phyloP scores from a whole-genome alignment of 306 rosid species.

The Vachellia pachyceras region DNA sequence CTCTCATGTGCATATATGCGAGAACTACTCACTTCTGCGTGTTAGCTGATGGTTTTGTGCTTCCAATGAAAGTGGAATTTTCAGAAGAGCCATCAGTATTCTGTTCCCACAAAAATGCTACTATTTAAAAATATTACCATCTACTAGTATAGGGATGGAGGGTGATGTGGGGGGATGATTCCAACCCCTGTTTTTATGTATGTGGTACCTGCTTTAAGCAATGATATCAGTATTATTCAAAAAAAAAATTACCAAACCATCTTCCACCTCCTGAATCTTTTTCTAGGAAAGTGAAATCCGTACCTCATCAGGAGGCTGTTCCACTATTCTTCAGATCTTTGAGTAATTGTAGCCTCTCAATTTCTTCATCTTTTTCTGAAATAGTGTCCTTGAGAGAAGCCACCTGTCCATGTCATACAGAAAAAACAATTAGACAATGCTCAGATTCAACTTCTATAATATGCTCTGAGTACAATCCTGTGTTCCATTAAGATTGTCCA shows the following conservation, averaged over 20 bases:
- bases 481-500: background rate
- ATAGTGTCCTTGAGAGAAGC: conserved; percentile 66
- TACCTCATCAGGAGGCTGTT: conserved; percentile 40
- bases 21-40: background rate
- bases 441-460: background rate
- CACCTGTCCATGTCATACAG: conserved; percentile 48
- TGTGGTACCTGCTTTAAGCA: too few relatives aligned
- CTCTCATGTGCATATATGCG: background rate
- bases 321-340: conserved; percentile 49
- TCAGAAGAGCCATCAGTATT: conserved; percentile 55
- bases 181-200: too few relatives aligned
- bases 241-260: conserved; percentile 59
- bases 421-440: background rate
- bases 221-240: too few relatives aligned
- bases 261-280: conserved; percentile 40
- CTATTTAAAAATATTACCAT: conserved; percentile 56
- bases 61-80: background rate
- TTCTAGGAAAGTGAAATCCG: conserved; percentile 29
- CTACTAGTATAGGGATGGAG: too few relatives aligned
- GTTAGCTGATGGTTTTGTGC: background rate
- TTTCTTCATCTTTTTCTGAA: conserved; percentile 78
- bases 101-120: conserved; percentile 60
- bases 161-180: too few relatives aligned
- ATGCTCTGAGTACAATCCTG: background rate
- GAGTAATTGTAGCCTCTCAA: conserved; percentile 63